Conservation (phyloP, 2,329 filamentous ascomycete genomes). For the Colletotrichum graminicola region DNA sequence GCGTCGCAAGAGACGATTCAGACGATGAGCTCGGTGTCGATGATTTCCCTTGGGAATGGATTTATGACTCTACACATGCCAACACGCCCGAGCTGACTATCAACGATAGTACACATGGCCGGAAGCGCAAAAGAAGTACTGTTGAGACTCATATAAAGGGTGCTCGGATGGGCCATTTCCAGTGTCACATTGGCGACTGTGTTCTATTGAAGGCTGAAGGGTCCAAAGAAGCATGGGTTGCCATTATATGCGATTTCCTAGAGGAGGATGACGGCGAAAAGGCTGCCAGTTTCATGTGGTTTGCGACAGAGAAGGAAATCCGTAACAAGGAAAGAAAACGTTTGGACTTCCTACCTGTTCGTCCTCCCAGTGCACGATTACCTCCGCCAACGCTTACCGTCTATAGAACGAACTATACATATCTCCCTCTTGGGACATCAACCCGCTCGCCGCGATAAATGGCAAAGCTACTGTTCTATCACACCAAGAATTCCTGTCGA, state of each 20-base stretch:
- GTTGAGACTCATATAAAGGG: conserved; percentile 71
- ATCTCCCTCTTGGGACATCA: conserved; percentile 87
- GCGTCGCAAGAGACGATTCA: conserved; percentile 80
- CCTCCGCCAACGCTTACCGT: conserved; percentile 6
- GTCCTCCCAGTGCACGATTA: conserved; percentile 40
- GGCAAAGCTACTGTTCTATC: conserved; percentile 89
- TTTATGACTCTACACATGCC: conserved; percentile 66
- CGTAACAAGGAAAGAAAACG: conserved; percentile 86
- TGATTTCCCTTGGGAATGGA: conserved; percentile 83
- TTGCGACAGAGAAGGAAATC: conserved; percentile 91
- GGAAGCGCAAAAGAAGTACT: conserved; percentile 4
- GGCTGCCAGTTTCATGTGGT: conserved; percentile 94
- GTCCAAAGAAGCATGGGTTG: conserved; percentile 90
- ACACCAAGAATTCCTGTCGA: conserved; percentile 71
- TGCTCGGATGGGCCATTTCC: conserved; percentile 84
- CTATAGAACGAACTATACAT: conserved; percentile 89
- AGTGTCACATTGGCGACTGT: conserved; percentile 84
- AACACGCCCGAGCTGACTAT: neutral
- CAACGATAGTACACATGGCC: neutral
- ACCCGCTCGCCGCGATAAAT: conserved; percentile 89
- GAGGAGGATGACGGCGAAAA: conserved; percentile 82
- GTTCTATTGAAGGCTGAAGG: conserved; percentile 91
- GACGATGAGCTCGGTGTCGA: conserved; percentile 86
- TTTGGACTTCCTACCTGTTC: conserved; percentile 78
- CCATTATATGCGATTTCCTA: conserved; percentile 85